A percentile compares a stretch with the other conserved stretches of the same genome.
Conservation (phyloP, 768 basidiomycete genomes). For the Mycena maculata region DNA sequence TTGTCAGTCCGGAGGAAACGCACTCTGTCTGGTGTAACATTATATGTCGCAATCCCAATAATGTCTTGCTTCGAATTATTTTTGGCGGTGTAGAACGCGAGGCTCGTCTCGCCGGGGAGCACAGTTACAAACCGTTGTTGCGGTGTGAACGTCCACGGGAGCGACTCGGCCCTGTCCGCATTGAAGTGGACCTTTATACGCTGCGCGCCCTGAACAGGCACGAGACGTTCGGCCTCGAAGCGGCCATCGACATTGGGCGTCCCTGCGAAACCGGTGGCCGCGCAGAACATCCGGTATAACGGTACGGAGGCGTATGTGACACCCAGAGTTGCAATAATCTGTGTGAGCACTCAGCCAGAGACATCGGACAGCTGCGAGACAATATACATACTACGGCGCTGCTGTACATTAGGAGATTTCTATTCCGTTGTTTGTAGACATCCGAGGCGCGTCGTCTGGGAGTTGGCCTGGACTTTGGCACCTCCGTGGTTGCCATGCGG, state of each 20-base stretch:
- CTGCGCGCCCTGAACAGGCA: slow-evolving; percentile 73
- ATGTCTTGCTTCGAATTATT: slow-evolving; percentile 88
- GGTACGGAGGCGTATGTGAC: slow-evolving; percentile 98
- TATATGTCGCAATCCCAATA: slow-evolving; percentile 99
- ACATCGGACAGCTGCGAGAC: slow-evolving; percentile 1
- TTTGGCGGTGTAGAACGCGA: slow-evolving; percentile 96
- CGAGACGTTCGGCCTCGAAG: slow-evolving; percentile 87
- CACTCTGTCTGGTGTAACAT: slow-evolving; percentile 97
- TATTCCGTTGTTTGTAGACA: slow-evolving; percentile 69
- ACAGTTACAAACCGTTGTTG: slow-evolving; percentile 92
- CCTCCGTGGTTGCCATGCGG: slow-evolving; percentile 19
- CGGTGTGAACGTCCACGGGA: slow-evolving; percentile 95
- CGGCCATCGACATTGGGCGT: slow-evolving; percentile 92
- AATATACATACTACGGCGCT: slow-evolving; percentile 75
- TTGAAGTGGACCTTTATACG: slow-evolving; percentile 97
- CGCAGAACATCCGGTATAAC: slow-evolving; percentile 97
- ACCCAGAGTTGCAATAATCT: slow-evolving; percentile 86
- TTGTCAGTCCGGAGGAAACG: slow-evolving; percentile 39
- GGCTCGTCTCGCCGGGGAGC: slow-evolving; percentile 92
- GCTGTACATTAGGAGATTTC: slow-evolving; percentile 85
- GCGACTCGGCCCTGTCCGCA: slow-evolving; percentile 86
- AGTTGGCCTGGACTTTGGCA: slow-evolving; percentile 24
- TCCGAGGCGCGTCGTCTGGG: slow-evolving; percentile 36
- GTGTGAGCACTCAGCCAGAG: slow-evolving; percentile 18
- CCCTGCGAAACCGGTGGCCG: slow-evolving; percentile 96